These are phyloP conservation scores for Fusarium compactum DNA, from an alignment of 2,329 filamentous ascomycete species.

Conservation along the genomic window DNA sequence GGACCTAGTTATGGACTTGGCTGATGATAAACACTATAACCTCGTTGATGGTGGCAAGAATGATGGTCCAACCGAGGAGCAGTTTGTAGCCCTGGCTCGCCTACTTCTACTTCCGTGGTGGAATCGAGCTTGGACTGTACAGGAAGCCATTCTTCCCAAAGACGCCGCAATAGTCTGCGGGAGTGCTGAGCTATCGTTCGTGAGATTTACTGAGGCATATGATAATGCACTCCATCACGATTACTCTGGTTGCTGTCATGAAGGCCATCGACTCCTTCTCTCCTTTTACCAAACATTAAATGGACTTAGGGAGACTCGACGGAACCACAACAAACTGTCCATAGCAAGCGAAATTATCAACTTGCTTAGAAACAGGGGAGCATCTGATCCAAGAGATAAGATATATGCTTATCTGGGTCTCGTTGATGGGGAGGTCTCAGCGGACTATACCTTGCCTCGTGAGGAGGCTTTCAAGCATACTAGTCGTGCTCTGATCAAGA, in stretches of 20 bases:
- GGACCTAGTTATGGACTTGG: background rate
- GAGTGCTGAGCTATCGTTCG: background rate
- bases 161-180: background rate
- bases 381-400: background rate
- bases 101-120: background rate
- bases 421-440: fast-evolving
- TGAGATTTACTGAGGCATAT: background rate
- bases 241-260: background rate
- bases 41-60: background rate
- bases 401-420: background rate
- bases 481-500: background rate
- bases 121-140: background rate
- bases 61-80: background rate
- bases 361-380: background rate
- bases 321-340: too few species aligned
- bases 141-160: background rate
- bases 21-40: background rate
- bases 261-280: background rate
- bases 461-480: background rate
- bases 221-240: background rate
- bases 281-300: background rate
- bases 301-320: too few species aligned
- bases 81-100: background rate
- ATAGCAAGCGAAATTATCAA: background rate
- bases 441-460: background rate